Evolutionary conservation across 305 asterid species (phyloP).

Genomic region (Rubia tinctorum): DNA sequence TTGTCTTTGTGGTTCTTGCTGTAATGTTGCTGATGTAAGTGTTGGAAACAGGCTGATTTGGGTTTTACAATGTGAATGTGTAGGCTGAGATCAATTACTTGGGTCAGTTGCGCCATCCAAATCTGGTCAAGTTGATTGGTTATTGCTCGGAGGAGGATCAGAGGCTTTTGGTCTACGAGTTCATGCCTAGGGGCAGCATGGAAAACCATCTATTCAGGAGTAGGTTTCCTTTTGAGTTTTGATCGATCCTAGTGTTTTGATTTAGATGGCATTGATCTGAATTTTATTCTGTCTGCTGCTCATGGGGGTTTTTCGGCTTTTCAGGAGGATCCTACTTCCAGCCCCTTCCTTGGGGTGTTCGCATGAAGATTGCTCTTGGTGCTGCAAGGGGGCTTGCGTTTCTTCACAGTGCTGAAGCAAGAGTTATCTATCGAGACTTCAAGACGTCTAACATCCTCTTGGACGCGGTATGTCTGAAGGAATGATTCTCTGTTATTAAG

Average conservation of each 20-base stretch:
- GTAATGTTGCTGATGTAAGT: not conserved
- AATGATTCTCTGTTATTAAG: constrained; percentile 1
- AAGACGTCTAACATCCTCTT: constrained; percentile 86
- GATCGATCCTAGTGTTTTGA: constrained; percentile 8
- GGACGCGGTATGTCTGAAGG: constrained; percentile 50
- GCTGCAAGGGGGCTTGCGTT: constrained; percentile 96
- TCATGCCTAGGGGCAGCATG: constrained; percentile 97
- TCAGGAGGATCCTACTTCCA: constrained; percentile 77
- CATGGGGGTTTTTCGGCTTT: constrained; percentile 1
- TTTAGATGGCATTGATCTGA: not conserved
- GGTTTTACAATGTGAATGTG: constrained; percentile 11
- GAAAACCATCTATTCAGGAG: constrained; percentile 94
- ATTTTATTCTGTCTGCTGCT: constrained; percentile 1
- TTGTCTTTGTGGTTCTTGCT: not conserved
- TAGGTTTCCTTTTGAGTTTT: constrained; percentile 43
- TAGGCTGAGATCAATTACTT: constrained; percentile 95
- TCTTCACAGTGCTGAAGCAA: constrained; percentile 80
- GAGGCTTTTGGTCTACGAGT: constrained; percentile 82
- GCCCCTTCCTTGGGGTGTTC: constrained; percentile 72
- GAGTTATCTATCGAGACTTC: constrained; percentile 87
- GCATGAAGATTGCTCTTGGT: constrained; percentile 84
- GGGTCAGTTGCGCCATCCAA: constrained; percentile 79
- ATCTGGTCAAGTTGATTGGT: constrained; percentile 82
- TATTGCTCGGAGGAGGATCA: constrained; percentile 94
- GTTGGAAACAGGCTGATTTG: not conserved